Conservation (phyloP, 805 yeast species). For the Priceomyces medius region DNA sequence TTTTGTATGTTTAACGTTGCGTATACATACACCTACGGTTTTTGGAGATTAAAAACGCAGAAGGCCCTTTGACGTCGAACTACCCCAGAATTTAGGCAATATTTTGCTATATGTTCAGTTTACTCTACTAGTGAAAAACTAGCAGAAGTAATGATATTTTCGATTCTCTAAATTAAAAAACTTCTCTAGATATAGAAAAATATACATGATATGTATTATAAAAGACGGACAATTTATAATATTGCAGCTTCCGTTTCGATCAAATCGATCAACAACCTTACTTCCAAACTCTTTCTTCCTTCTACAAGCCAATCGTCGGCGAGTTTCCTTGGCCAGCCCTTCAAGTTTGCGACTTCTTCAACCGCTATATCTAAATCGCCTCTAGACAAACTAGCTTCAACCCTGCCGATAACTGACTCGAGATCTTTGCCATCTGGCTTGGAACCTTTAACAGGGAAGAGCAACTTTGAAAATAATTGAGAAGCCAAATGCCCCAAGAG, state of each 20-base stretch:
- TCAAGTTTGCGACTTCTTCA: slow-evolving; percentile 83
- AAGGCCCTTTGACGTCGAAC: no score
- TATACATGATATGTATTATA: neutral
- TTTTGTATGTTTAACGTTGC: no score
- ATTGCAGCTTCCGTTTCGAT: slow-evolving; percentile 62
- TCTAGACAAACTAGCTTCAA: slow-evolving; percentile 67
- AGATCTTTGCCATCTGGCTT: slow-evolving; percentile 76
- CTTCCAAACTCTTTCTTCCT: slow-evolving; percentile 85
- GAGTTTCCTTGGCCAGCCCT: slow-evolving; percentile 89
- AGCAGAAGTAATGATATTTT: no score
- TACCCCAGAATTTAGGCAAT: no score
- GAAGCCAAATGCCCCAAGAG: slow-evolving; percentile 89
- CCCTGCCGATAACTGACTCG: slow-evolving; percentile 85
- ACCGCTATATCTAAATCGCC: slow-evolving; percentile 86
- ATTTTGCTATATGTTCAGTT: no score
- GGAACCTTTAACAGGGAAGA: slow-evolving; percentile 75
- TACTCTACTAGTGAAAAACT: no score
- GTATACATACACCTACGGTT: no score
- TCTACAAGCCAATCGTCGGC: slow-evolving; percentile 91
- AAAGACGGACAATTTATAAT: slow-evolving; percentile 19
- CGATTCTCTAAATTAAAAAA: neutral
- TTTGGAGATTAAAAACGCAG: no score
- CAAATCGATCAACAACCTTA: slow-evolving; percentile 72
- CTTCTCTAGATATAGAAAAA: neutral
- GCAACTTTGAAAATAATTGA: slow-evolving; percentile 66